Evolutionary conservation across 2,329 filamentous ascomycete genomes (phyloP), one percentile per base, ranked within the genome.

Genomic region (Cladorrhinum sp.): DNA sequence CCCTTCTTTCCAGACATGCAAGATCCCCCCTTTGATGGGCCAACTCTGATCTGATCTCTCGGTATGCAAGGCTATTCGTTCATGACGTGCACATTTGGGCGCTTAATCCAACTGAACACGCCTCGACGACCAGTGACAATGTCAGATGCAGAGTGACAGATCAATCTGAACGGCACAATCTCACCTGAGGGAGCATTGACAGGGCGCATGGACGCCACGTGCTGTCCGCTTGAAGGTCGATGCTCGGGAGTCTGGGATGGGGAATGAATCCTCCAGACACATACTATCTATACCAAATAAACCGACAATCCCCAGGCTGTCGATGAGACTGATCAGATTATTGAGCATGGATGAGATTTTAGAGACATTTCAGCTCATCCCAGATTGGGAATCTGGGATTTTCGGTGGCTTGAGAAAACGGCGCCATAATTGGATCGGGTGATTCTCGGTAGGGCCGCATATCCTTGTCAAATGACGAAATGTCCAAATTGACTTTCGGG

Each of bases 11-110:
- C 32, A 36, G 18, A 25, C 51, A 18, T 54, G n/a, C 49, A 6
- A 41, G 29, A 48, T 36, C 9, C 12, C 32, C 9, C 9, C 32
- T 36, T 36, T 36, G n/a, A 10, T 36, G 7, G 32, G 16, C 12
- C 8, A 16, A 20, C n/a, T 20, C 41, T 41, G 36, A 45, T 45
- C 41, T 45, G 41, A 45, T 45, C n/a, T 53, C 10, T 18, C 27
- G 13, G 45, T 41, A 58, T 55, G 59, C 55, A 55, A 51, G 54
- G 24, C 49, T 54, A 61, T 57, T 54, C 27, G 55, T 50, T 48
- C 55, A 63, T 63, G 61, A 61, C 61, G 58, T 59, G 54, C 52
- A 55, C 55, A 50, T 27, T 59, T 61, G 55, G 53, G 61, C 61
- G 61, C 61, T 63, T 63, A 61, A 50, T 22, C 54, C 52, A 51